phyloP scores from a whole-genome alignment of 164 flowering plant genomes.

The Umbellularia californica region DNA sequence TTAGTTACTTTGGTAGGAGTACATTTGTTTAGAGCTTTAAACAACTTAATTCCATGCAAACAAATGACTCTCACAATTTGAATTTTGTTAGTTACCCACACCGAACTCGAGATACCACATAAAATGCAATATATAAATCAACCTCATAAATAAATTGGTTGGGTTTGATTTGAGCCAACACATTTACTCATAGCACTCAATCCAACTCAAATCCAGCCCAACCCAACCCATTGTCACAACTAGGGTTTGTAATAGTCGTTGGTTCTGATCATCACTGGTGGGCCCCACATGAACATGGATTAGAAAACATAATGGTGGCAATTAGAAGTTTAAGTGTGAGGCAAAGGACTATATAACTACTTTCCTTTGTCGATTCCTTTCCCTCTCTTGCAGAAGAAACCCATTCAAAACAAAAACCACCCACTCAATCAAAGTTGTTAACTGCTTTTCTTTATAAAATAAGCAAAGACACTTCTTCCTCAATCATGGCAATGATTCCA shows the following conservation, averaged over 20 bases:
- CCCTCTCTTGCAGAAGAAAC: background rate
- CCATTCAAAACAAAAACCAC: constrained; percentile 4
- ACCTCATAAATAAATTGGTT: background rate
- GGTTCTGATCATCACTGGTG: too few relatives aligned
- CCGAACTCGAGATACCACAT: too few relatives aligned
- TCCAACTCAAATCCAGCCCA: background rate
- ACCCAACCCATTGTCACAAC: background rate
- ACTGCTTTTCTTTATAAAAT: background rate
- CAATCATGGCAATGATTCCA: constrained; percentile 5
- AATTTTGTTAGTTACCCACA: too few relatives aligned
- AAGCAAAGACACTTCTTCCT: background rate
- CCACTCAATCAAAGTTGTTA: background rate
- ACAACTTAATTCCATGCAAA: too few relatives aligned
- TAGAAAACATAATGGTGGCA: background rate
- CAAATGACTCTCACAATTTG: too few relatives aligned
- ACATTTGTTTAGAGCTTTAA: too few relatives aligned
- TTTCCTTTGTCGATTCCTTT: background rate
- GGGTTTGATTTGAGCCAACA: background rate
- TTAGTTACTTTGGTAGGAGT: too few relatives aligned
- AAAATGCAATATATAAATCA: too few relatives aligned
- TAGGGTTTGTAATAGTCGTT: background rate
- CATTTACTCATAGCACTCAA: background rate
- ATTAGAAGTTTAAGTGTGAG: background rate
- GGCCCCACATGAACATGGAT: background rate
- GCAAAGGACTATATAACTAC: background rate